phyloP scores from a whole-genome alignment of 768 basidiomycete genomes.

The Amanita jacksonii region DNA sequence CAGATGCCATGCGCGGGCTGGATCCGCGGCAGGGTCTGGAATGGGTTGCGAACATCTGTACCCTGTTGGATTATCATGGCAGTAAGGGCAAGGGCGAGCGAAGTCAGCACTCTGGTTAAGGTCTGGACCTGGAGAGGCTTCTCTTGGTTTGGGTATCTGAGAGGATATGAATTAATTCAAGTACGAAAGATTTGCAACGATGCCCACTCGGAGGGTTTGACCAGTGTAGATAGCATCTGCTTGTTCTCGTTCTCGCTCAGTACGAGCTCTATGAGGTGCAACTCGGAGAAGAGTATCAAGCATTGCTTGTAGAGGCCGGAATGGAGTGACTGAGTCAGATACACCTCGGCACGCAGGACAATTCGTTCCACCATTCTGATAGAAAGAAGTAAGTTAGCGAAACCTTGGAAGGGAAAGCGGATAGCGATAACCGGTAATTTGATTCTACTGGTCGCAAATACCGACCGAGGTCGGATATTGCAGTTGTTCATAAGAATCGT shows the following conservation, averaged over 20 bases:
- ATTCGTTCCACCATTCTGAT: slow-evolving; percentile 74
- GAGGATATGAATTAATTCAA: slow-evolving; percentile 4
- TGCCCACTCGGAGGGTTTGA: slow-evolving; percentile 50
- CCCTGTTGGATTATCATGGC: slow-evolving; percentile 59
- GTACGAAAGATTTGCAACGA: slow-evolving; percentile 6
- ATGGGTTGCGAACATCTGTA: slow-evolving; percentile 82
- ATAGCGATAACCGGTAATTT: background rate
- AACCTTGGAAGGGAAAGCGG: background rate
- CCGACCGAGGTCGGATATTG: background rate
- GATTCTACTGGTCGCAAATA: background rate
- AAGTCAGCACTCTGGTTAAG: slow-evolving; percentile 54
- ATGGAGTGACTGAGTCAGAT: slow-evolving; percentile 63
- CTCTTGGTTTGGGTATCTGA: slow-evolving; percentile 68
- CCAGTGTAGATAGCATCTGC: slow-evolving; percentile 76
- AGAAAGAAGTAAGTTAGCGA: slow-evolving; percentile 9
- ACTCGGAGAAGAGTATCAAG: slow-evolving; percentile 64
- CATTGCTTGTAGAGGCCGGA: slow-evolving; percentile 63
- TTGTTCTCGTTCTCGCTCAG: slow-evolving; percentile 64
- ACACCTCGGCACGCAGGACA: slow-evolving; percentile 73
- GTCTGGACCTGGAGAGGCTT: slow-evolving; percentile 68
- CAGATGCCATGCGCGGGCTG: slow-evolving; percentile 66
- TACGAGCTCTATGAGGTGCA: slow-evolving; percentile 58
- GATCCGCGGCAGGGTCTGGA: slow-evolving; percentile 56
- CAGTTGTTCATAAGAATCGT: slow-evolving; percentile 5
- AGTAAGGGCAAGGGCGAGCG: slow-evolving; percentile 76